phyloP scores from a whole-genome alignment of 2,329 filamentous ascomycete genomes.

The Monosporascus sp. region DNA sequence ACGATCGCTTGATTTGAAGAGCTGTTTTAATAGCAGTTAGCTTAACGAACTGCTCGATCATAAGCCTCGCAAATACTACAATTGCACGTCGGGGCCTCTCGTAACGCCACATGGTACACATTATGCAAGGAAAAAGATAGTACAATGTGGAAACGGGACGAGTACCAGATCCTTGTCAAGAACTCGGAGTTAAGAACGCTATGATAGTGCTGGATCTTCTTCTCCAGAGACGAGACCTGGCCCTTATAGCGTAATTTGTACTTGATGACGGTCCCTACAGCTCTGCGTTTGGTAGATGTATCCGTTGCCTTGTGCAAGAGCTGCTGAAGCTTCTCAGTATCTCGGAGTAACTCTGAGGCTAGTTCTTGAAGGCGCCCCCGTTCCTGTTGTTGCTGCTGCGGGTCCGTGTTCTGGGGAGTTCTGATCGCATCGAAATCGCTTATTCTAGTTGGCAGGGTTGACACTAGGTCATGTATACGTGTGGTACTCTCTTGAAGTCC shows the following conservation, averaged over 20 bases:
- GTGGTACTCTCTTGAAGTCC: neutral
- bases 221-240: neutral
- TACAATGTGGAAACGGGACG: neutral
- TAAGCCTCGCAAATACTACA: neutral
- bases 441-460: neutral
- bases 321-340: slow-evolving; percentile 1
- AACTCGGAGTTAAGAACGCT: slow-evolving; percentile 2
- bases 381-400: neutral
- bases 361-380: slow-evolving; percentile 4
- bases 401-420: neutral
- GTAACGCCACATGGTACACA: neutral
- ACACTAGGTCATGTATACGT: neutral
- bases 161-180: slow-evolving; percentile 6
- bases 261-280: neutral
- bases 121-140: neutral
- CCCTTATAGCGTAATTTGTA: slow-evolving; percentile 3
- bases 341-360: slow-evolving; percentile 1
- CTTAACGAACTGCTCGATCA: neutral
- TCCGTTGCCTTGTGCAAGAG: slow-evolving; percentile 1
- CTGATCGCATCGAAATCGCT: slow-evolving; percentile 1
- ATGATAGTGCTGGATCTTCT: slow-evolving; percentile 1
- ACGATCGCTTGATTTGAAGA: slow-evolving; percentile 7
- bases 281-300: neutral
- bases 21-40: neutral
- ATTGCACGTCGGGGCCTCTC: too few species aligned